Evolutionary conservation across 1,284 basidiomycete genomes (phyloP), one percentile per base, ranked within the genome.

Genomic region (Boletellus deceptivus): DNA sequence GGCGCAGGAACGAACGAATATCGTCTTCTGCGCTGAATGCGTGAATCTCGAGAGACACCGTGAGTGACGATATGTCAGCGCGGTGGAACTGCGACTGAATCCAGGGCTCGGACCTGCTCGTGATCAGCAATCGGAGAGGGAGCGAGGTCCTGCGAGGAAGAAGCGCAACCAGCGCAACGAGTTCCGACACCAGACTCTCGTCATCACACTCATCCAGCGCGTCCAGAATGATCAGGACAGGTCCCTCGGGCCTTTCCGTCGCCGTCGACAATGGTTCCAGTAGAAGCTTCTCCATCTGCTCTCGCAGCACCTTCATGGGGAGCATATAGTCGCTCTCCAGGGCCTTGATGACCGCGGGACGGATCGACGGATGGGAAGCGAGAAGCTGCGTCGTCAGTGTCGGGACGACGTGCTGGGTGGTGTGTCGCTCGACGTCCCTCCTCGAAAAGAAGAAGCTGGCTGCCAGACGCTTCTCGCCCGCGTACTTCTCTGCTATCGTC

Each of bases 121-220:
- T 57, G 34, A 61, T 59, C 8, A 61, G 20, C 13, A 61, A 13
- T 25, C 58, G 58, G 14, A 62, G 17, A 2, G 60, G 55, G 11
- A 62, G 17, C 0, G 53, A 25, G 0, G 49, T 40, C 10, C 36
- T 51, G 24, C 17, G 25, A 7, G 57, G 38, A 14, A 61, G 35
- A 33, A 52, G 52, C 1, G 43, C 46, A 4, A 62, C 50, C 20
- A 63, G 53, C 1, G 50, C 11, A 0, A 61, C 43, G 17, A 61
- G 58, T 8, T 63, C 60, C 18, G 44, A 47, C 22, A 63, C 50
- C 1, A 55, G 49, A 14, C 42, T 40, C n/a, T 51, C 42, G 3
- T 62, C 55, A 11, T 61, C 59, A 27, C 59, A 61, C 22, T 60
- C 59, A 17, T 60, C 59, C 5, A 60, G 60, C 2, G 59, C 57